Base-by-base conservation (phyloP, 2,329 filamentous ascomycete species). In the Monosporascus sp. region DNA sequence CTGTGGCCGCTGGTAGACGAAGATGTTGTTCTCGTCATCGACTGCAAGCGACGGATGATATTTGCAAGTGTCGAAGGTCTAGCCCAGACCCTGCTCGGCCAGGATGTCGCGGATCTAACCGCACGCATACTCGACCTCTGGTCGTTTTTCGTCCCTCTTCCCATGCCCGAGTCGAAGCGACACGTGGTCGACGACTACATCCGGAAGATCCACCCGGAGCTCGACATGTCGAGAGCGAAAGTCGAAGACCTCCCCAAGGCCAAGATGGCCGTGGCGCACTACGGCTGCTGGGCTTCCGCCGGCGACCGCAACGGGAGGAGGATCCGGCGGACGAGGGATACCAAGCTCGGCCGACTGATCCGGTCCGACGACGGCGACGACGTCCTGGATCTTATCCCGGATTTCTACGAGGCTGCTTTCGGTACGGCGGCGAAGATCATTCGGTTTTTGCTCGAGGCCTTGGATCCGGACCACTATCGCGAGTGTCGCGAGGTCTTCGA, bases 51-150 rank as follows among this genome's bases (percentile, higher is more conserved):
- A n/a, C 50, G 45, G 14, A 50, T 53, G 24, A 17, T 55, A 25
- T 56, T 60, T 22, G 56, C 54, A 17, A 58, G 53, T 27, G 22
- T 57, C 14, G 50, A 58, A n/a, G 42, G 37, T 3, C 48, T 53
- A 6, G 34, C 48, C 14, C 50, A 57, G n/a, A 7, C 53, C n/a
- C 48, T 58, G 24, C 52, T 57, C 17, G 52, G 56, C 41, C 20
- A 25, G 20, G 41, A 44, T 2, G 41, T 14, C 5, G 22, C 20
- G n/a, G 41, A 44, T 14, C 6, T 44, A 15, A 11, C 22, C 6
- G n/a, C n/a, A 20, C 20, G 41, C 6, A 44, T 24, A 15, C 18
- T 55, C 15, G 53, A 55, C 25, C 47, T 53, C 44, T 53, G 49
- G 50, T 53, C 51, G 17, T 57, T 53, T 41, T 53, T 53, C 31